A percentile compares a stretch with the other conserved stretches of the same genome.
Evolutionary conservation across 2,329 filamentous ascomycete genomes (phyloP).

Genomic region (Triangularia setosa): DNA sequence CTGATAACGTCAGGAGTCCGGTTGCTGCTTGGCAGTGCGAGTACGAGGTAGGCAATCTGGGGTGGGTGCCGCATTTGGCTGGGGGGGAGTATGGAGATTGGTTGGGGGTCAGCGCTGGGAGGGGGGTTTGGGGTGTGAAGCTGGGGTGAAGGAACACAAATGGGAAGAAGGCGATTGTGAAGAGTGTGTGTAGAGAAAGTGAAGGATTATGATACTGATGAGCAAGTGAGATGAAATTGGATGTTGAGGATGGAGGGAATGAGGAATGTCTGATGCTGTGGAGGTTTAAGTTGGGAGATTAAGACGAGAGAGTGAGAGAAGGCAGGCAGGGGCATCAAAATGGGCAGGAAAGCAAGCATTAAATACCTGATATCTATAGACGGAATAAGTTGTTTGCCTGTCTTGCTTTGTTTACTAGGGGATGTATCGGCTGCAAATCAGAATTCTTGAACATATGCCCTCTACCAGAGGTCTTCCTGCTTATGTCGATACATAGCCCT

Average conservation of each 20-base stretch:
- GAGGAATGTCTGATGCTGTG: background rate
- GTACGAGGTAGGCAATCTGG: conserved; percentile 80
- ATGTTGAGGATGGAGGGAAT: background rate
- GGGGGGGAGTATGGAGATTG: conserved; percentile 72
- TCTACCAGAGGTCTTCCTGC: background rate
- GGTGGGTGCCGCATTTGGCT: conserved; percentile 72
- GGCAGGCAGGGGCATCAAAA: background rate
- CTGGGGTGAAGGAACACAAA: conserved; percentile 10
- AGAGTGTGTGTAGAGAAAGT: background rate
- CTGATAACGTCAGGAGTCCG: conserved; percentile 61
- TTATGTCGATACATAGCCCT: background rate
- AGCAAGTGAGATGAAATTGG: background rate
- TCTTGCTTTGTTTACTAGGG: background rate
- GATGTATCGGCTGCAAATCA: too few species aligned
- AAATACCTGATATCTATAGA: conserved; percentile 8
- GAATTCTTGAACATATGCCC: background rate
- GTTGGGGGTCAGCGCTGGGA: conserved; percentile 76
- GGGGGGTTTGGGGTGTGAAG: conserved; percentile 73
- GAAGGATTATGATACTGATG: background rate
- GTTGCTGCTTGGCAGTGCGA: conserved; percentile 80
- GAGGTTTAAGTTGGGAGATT: background rate
- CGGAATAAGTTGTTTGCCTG: background rate
- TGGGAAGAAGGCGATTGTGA: background rate
- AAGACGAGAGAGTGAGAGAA: background rate
- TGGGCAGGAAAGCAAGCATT: background rate